Evolutionary conservation across 805 yeast genomes (phyloP), one percentile per base, ranked within the genome.

Genomic region (Hanseniaspora guilliermondii): DNA sequence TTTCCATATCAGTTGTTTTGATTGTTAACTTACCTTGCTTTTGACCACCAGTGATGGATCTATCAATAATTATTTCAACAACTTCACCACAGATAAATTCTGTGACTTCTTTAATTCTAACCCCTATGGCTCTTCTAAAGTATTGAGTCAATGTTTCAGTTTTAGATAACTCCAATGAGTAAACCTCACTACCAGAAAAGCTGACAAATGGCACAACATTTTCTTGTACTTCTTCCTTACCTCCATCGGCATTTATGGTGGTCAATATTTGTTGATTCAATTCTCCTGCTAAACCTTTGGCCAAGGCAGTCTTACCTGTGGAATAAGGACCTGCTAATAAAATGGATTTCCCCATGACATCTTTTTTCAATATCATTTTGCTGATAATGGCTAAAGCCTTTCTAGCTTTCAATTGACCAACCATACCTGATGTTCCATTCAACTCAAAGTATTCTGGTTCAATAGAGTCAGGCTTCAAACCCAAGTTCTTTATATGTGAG

Each of bases 61-160:
- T 79, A 70, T 87, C 96, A 60, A 87, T 87, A 71, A 87, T 95
- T 64, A 87, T 85, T 70, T 93, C 99, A 37, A 93, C 96, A 50
- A 93, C 98, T 70, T 93, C 99, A 68, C 99, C 99, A 72, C 93
- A 97, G 60, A 93, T 91, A 55, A 93, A 80, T 70, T 93, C 99
- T 33, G 96, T 89, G 62, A 93, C 97, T 70, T 93, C 98, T 66
- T 85, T 88, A 68, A 93, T 94, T 67, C 85, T 83, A 59, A 93
- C 83, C 42, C 98, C 99, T 65, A 93, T 93, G 5, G 95, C 85
- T 66, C 85, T 89, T 68, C 99, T 80, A 72, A 93, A 91, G 24
- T 95, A 95, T 72, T 93, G 98, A 46, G 95, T 89, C 60, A 93
- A 76, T 0, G 96, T 93, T 72, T 93, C 99, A 0, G 98, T 93